Evolutionary conservation across 352 stramenopile genomes (phyloP), one percentile per base, ranked within the genome.

Genomic region (Phytophthora fragariae): DNA sequence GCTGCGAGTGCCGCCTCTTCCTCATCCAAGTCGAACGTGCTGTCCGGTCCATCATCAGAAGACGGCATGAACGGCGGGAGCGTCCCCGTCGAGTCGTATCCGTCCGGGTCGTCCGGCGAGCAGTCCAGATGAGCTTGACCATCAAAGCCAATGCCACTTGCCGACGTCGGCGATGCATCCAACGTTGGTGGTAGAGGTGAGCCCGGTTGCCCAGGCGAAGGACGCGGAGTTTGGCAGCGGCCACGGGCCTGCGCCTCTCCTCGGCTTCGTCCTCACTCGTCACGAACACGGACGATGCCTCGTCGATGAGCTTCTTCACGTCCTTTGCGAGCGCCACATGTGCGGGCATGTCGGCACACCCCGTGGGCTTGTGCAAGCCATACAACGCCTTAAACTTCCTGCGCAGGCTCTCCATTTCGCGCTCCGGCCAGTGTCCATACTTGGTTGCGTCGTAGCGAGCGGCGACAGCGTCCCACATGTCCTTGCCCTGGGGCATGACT

Each of bases 321-420:
- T 54, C 24, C 24, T 63, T 63, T 1, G 39, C 12, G 1, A 63
- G 21, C 2, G 21, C 5, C 0, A 54, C 24, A 3, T 54, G 39
- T 12, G 19, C 21, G 2, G 46, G 59, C 5, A 57, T 65, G 10
- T 57, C 10, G n/a, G 39, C 11, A 2, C 12, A n/a, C 4, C 39
- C 57, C 1, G 57, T 54, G 1, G 39, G 39, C 21, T 63, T 63
- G 31, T 19, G 10, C n/a, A 39, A 1, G 7, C 27, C 21, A 12
- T 65, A 50, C 29, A 65, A 12, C 1, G 31, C 2, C 47, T 57
- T 65, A 21, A 63, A 63, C 31, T 57, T 65, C 3, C 29, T 33
- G 3, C 46, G 11, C 1, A 65, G 15, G 3, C 59, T 57, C 4
- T 65, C 59, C 2, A 50, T 17, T 5, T 65, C 47, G 3, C 46